Evolutionary conservation across 352 stramenopile genomes (phyloP).

Genomic region (Globisporangium recalcitrans): DNA sequence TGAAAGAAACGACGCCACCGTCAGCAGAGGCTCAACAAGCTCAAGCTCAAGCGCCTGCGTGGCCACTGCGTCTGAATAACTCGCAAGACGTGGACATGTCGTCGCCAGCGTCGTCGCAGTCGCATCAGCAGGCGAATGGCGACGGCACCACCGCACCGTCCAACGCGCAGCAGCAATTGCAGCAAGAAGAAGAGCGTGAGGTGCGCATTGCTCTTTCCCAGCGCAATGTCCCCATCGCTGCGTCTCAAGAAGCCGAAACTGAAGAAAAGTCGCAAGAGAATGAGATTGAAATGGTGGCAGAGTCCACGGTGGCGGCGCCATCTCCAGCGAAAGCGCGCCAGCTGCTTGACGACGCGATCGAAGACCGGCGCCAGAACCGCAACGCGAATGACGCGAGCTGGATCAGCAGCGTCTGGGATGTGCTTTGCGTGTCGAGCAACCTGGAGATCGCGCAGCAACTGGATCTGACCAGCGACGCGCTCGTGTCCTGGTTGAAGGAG

Average conservation of each 20-base stretch:
- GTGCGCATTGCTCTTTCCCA: conserved; percentile 9
- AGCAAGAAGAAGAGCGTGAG: background rate
- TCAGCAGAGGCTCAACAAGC: background rate
- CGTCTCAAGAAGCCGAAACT: background rate
- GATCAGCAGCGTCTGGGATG: conserved; percentile 25
- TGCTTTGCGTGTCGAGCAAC: conserved; percentile 23
- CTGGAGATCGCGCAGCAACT: conserved; percentile 33
- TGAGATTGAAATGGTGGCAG: background rate
- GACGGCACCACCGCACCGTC: background rate
- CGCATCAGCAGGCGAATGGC: background rate
- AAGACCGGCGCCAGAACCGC: conserved; percentile 18
- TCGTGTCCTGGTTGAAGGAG: conserved; percentile 29
- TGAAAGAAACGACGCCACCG: conserved; percentile 4
- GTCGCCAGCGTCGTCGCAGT: background rate
- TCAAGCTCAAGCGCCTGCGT: background rate
- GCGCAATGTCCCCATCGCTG: background rate
- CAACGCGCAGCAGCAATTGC: background rate
- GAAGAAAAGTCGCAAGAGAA: background rate
- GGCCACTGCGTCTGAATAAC: conserved; percentile 11
- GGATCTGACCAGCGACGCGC: conserved; percentile 33
- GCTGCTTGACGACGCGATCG: conserved; percentile 22
- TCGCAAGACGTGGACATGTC: conserved; percentile 10
- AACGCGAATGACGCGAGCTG: conserved; percentile 23
- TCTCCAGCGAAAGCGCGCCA: background rate
- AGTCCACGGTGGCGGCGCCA: background rate